Base-by-base conservation (phyloP, 805 yeast genomes). In the Hermanozyma aechmeae region DNA sequence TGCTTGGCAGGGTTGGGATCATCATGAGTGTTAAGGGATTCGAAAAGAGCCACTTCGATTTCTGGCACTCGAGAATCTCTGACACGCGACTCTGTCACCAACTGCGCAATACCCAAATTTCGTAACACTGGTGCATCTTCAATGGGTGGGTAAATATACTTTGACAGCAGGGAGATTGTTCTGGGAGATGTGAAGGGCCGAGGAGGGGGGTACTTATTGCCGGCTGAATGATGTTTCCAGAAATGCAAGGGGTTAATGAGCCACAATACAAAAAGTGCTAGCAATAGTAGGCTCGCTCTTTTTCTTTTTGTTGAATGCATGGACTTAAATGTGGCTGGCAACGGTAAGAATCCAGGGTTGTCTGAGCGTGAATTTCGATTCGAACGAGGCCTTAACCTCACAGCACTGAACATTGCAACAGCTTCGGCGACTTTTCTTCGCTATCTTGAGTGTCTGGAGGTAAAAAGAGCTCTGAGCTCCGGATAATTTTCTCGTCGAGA, bases 81-180 rank as follows among this genome's bases (percentile, higher is more conserved):
- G 24, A 68, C 71, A n/a, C 55, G 48, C 27, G 68, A 56, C 26
- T 61, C 63, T 18, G 61, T 62, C 34, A 74, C 76, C 18, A 80
- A 51, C 11, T 65, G 61, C 30, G 65, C 61, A 13, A 73, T 50
- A 2, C 75, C 70, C 28, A 80, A 46, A 33, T 76, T 77, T 39
- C 72, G 69, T 35, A 81, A 58, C 14, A 67, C 49, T 0, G 76
- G 71, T 4, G 82, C 77, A 43, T 80, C 77, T 39, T 80, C 86
- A 21, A 79, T 65, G n/a, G 74, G 69, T n/a, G 92, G 92, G 45
- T 69, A 80, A 10, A 81, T 76, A 44, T 72, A 65, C 22, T 65
- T 60, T 13, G 74, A 64, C 9, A 60, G 52, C 11, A 79, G 68
- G 13, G 58, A 61, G 16, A 74, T 59, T 12, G 33, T 36, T 27